Evolutionary conservation across 805 yeast genomes (phyloP).

Genomic region (Metschnikowia chrysomelidarum): DNA sequence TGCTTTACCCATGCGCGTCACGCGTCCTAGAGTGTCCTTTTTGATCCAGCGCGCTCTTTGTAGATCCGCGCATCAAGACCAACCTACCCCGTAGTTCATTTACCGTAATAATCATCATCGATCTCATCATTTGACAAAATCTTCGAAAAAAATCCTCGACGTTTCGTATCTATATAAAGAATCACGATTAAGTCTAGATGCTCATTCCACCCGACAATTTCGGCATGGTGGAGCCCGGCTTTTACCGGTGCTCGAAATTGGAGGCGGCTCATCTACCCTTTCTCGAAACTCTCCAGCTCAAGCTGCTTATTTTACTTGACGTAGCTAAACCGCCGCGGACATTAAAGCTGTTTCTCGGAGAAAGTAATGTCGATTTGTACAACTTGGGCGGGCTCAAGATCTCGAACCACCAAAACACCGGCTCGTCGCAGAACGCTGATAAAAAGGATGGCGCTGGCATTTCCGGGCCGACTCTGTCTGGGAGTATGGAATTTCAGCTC

Average conservation of each 20-base stretch:
- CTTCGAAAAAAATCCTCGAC: too few species aligned
- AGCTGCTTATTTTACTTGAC: slow-evolving; percentile 70
- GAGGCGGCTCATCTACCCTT: slow-evolving; percentile 78
- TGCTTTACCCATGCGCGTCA: too few species aligned
- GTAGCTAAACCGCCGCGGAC: slow-evolving; percentile 82
- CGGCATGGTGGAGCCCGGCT: slow-evolving; percentile 85
- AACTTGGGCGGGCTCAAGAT: slow-evolving; percentile 45
- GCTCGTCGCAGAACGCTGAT: slow-evolving; percentile 9
- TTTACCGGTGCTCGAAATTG: slow-evolving; percentile 75
- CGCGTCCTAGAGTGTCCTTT: too few species aligned
- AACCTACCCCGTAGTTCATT: too few species aligned
- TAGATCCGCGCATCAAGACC: too few species aligned
- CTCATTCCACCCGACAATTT: slow-evolving; percentile 90
- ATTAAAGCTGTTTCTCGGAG: slow-evolving; percentile 61
- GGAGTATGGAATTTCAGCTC: slow-evolving; percentile 26
- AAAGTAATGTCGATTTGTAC: slow-evolving; percentile 51
- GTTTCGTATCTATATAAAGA: too few species aligned
- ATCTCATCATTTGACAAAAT: too few species aligned
- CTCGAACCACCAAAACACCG: slow-evolving; percentile 33
- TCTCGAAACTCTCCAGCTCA: slow-evolving; percentile 66
- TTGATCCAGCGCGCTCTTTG: too few species aligned
- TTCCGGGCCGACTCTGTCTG: slow-evolving; percentile 4
- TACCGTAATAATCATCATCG: too few species aligned
- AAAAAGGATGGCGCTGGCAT: slow-evolving; percentile 4
- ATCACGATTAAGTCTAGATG: slow-evolving; percentile 48